Conservation (phyloP, 768 basidiomycete species). For the Rubroboletus satanas region DNA sequence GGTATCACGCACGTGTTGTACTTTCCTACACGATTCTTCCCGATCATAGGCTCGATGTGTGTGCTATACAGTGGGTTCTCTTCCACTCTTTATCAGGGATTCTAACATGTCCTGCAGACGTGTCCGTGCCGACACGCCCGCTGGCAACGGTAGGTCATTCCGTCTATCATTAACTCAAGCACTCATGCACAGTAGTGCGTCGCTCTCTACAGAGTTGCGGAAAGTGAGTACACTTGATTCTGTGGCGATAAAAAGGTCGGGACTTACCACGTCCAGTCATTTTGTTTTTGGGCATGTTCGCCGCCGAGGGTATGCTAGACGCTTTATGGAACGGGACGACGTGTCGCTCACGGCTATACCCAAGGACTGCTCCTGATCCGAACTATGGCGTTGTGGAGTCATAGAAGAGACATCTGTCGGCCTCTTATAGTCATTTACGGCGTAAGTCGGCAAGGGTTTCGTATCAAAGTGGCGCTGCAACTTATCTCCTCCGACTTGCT, state of each 20-base stretch:
- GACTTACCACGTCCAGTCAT: background rate
- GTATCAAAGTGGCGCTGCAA: background rate
- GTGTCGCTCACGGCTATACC: background rate
- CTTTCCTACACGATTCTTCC: constrained; percentile 9
- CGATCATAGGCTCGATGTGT: constrained; percentile 3
- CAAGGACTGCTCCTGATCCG: constrained; percentile 14
- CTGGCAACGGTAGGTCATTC: background rate
- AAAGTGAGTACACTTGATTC: background rate
- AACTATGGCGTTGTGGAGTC: constrained; percentile 7
- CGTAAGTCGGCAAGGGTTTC: background rate
- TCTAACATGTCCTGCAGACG: background rate
- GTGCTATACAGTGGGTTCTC: constrained; percentile 1
- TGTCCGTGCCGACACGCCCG: background rate
- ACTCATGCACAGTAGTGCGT: constrained; percentile 2
- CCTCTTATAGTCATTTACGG: background rate
- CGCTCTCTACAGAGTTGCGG: constrained; percentile 5
- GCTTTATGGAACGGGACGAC: background rate
- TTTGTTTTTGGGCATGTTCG: constrained; percentile 4
- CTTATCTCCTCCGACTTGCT: background rate
- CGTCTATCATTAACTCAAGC: background rate
- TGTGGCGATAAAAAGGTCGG: background rate
- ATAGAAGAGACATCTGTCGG: background rate
- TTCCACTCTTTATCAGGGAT: background rate
- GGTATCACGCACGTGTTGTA: constrained; percentile 11
- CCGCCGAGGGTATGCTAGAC: constrained; percentile 5